phyloP scores from a whole-genome alignment of 2,329 filamentous ascomycete genomes.

The Emmonsiellopsis sp. region DNA sequence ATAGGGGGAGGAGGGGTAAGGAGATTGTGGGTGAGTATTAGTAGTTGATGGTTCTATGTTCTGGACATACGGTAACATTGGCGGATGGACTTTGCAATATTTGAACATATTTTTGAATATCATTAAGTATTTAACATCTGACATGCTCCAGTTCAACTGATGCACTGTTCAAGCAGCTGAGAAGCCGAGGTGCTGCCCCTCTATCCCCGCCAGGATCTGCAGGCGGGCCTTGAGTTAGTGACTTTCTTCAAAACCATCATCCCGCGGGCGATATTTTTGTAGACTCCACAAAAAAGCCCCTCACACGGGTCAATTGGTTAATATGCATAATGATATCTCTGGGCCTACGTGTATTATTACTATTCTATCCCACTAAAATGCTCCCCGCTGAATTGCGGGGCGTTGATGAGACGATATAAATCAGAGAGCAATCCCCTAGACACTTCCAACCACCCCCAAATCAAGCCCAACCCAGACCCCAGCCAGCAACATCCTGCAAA shows the following conservation, averaged over 20 bases:
- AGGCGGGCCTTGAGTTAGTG: too few species aligned
- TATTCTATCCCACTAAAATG: neutral
- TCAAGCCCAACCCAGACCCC: neutral
- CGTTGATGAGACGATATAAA: too few species aligned
- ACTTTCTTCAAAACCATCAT: too few species aligned
- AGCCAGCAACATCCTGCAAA: neutral
- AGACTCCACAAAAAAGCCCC: too few species aligned
- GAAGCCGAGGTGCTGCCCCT: neutral
- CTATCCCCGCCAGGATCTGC: neutral
- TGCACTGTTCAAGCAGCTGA: neutral
- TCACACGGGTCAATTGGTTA: too few species aligned
- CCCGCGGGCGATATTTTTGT: too few species aligned
- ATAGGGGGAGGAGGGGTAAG: neutral
- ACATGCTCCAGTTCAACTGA: neutral
- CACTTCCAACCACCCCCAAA: neutral
- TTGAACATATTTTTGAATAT: neutral
- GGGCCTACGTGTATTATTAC: neutral
- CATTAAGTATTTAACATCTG: neutral
- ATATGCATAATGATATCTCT: neutral
- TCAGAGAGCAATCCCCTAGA: too few species aligned
- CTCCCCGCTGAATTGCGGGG: too few species aligned
- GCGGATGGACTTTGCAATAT: neutral
- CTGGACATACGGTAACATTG: neutral
- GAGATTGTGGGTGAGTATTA: too few species aligned
- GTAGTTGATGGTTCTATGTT: too few species aligned